Percentiles rank a stretch among this genome's conserved stretches.
phyloP scores from a whole-genome alignment of 73 alveolate species.

The Breviolum minutum region DNA sequence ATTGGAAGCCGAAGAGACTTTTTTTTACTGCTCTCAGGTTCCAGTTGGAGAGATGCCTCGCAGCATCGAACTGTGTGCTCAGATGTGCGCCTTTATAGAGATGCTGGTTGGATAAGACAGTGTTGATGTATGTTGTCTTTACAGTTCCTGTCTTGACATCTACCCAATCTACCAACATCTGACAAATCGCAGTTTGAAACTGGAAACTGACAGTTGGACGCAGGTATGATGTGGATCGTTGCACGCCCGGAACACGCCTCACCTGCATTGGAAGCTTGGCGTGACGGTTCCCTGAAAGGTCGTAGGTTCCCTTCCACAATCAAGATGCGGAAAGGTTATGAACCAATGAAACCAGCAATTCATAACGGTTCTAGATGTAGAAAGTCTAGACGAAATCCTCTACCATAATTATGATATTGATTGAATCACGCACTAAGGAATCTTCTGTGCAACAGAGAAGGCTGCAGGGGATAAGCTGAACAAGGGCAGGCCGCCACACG shows the following conservation, averaged over 20 bases:
- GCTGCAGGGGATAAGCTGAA: slow-evolving; percentile 73
- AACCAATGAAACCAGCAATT: too few relatives aligned
- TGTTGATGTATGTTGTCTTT: too few relatives aligned
- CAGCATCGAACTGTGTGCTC: slow-evolving; percentile 97
- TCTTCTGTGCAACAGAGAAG: slow-evolving; percentile 76
- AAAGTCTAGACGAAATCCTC: too few relatives aligned
- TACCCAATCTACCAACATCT: background rate
- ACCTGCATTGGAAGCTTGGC: slow-evolving; percentile 96
- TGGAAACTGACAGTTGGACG: background rate
- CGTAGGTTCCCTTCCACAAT: too few relatives aligned
- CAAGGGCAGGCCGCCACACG: slow-evolving; percentile 25
- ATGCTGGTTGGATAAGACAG: too few relatives aligned
- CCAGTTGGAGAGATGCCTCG: slow-evolving; percentile 99
- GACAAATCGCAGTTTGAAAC: too few relatives aligned
- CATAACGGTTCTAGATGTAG: too few relatives aligned
- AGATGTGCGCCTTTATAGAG: slow-evolving; percentile 32
- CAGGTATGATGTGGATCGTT: slow-evolving; percentile 98
- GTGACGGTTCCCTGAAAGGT: too few relatives aligned
- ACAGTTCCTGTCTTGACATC: too few relatives aligned
- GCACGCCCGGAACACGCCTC: slow-evolving; percentile 98
- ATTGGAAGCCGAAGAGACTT: background rate
- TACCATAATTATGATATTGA: too few relatives aligned
- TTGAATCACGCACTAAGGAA: background rate
- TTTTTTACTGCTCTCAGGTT: background rate
- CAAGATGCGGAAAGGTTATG: too few relatives aligned